A percentile compares a stretch with the other conserved stretches of the same genome.
Conservation (phyloP, 805 yeast genomes). For the Saccharomycopsis vini region DNA sequence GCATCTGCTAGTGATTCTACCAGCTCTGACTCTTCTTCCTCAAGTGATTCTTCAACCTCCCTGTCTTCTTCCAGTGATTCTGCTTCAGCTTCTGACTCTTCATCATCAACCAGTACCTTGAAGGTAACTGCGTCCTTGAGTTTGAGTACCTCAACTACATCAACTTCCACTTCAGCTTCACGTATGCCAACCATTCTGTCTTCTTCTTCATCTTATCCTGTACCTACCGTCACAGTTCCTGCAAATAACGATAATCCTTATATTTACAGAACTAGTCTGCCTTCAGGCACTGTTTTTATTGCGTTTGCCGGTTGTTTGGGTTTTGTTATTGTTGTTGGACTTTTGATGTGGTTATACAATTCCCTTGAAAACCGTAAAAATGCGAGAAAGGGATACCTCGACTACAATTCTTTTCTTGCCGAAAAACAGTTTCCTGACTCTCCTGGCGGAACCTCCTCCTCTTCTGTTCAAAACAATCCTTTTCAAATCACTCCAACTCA, state of each 20-base stretch:
- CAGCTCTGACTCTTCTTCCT: not conserved
- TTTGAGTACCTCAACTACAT: no score
- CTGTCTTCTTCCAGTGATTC: not conserved
- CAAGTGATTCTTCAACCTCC: not conserved
- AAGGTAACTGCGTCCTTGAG: no score
- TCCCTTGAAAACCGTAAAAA: conserved; percentile 9
- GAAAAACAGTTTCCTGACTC: conserved; percentile 8
- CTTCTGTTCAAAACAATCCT: conserved; percentile 1
- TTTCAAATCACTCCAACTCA: not conserved
- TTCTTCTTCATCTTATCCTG: conserved; percentile 1
- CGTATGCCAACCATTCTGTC: conserved; percentile 4
- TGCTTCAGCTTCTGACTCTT: not conserved
- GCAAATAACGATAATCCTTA: conserved; percentile 55
- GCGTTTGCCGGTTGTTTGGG: conserved; percentile 68
- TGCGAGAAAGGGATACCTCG: conserved; percentile 14
- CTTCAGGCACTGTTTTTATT: conserved; percentile 76
- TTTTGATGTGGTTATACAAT: conserved; percentile 8
- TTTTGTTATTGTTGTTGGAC: conserved; percentile 32
- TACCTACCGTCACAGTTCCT: conserved; percentile 40
- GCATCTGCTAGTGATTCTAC: no score
- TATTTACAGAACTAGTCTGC: conserved; percentile 40
- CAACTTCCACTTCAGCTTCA: conserved; percentile 1
- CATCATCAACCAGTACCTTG: no score
- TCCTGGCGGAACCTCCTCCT: not conserved
- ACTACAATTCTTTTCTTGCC: not conserved